phyloP scores from a whole-genome alignment of 2,329 filamentous ascomycete species.

The Ustulina deusta region DNA sequence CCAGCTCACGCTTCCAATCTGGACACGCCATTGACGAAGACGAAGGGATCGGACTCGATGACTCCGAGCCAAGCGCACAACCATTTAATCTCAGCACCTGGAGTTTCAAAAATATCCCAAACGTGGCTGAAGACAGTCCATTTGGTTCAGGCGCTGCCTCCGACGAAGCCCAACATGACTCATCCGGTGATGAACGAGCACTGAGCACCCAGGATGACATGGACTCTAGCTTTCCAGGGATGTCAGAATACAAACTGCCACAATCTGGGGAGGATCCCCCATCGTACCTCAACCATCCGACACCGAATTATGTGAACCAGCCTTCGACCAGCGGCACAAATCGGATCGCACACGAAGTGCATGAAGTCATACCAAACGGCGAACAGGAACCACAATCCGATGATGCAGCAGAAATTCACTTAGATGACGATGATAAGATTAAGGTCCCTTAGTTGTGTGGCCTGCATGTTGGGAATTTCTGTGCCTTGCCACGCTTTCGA shows the following conservation, averaged over 20 bases:
- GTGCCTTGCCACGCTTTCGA: neutral
- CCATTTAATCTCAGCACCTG: constrained; percentile 53
- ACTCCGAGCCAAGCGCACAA: constrained; percentile 44
- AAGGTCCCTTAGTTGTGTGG: constrained; percentile 39
- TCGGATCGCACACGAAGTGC: constrained; percentile 50
- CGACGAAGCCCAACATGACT: constrained; percentile 55
- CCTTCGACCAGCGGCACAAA: constrained; percentile 33
- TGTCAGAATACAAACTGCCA: constrained; percentile 48
- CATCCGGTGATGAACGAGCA: constrained; percentile 52
- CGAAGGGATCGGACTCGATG: constrained; percentile 59
- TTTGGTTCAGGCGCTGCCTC: constrained; percentile 51
- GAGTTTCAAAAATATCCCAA: constrained; percentile 59
- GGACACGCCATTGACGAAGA: constrained; percentile 61
- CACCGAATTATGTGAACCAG: constrained; percentile 37
- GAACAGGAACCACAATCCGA: constrained; percentile 56
- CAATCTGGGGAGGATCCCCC: constrained; percentile 39
- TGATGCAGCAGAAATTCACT: constrained; percentile 63
- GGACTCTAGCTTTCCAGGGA: constrained; percentile 46
- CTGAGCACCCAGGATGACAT: constrained; percentile 47
- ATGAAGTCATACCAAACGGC: constrained; percentile 55
- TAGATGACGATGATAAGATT: constrained; percentile 57
- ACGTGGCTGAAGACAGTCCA: constrained; percentile 49
- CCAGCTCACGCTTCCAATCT: constrained; percentile 50
- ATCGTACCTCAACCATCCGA: constrained; percentile 40
- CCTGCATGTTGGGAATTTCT: neutral